phyloP scores from a whole-genome alignment of 805 yeast genomes.

The Nakazawaea ernobii region DNA sequence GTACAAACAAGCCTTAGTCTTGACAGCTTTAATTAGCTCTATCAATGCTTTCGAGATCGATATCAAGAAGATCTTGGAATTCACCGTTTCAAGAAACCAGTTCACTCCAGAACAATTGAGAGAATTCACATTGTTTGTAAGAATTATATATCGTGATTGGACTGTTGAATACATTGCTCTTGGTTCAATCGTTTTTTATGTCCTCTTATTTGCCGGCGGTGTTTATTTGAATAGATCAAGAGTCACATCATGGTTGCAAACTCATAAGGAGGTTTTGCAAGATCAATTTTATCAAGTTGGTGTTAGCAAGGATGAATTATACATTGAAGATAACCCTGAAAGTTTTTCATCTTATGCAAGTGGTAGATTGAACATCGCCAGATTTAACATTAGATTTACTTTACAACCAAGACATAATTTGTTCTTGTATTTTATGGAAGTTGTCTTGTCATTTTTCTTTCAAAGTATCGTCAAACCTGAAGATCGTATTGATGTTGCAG shows the following conservation, averaged over 20 bases:
- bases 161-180: constrained; percentile 58
- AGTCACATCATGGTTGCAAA: constrained; percentile 48
- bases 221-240: constrained; percentile 46
- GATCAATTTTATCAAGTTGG: constrained; percentile 81
- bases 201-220: constrained; percentile 53
- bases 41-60: constrained; percentile 1
- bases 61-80: constrained; percentile 15
- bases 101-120: constrained; percentile 49
- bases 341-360: constrained; percentile 70
- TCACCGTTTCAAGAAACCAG: constrained; percentile 10
- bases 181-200: constrained; percentile 42
- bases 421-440: constrained; percentile 61
- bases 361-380: constrained; percentile 76
- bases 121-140: constrained; percentile 49
- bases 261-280: constrained; percentile 45
- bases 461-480: constrained; percentile 49
- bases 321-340: constrained; percentile 59
- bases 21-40: constrained; percentile 1
- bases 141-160: constrained; percentile 70
- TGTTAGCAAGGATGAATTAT: constrained; percentile 35
- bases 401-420: constrained; percentile 79
- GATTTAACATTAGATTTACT: constrained; percentile 53
- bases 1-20: neutral
- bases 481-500: constrained; percentile 57
- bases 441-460: constrained; percentile 49